phyloP scores from a whole-genome alignment of 2,329 filamentous ascomycete species.

The Rhynchosporium graminicola region DNA sequence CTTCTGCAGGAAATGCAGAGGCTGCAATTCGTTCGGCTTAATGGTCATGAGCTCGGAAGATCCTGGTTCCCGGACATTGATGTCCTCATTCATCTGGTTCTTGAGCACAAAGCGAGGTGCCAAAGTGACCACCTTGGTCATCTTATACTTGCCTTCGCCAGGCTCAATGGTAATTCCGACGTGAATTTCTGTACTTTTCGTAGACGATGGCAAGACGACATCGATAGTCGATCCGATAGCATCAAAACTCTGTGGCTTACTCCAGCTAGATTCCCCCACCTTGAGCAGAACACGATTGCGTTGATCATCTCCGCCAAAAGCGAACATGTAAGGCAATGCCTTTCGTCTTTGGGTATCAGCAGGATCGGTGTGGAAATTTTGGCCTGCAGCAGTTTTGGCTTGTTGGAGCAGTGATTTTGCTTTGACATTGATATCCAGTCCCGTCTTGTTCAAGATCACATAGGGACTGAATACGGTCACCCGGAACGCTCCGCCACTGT shows the following conservation, averaged over 20 bases:
- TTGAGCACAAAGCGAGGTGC: constrained; percentile 91
- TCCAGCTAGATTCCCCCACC: constrained; percentile 90
- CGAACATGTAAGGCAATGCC: constrained; percentile 93
- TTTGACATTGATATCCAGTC: constrained; percentile 81
- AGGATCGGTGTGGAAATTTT: constrained; percentile 59
- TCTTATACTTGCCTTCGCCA: constrained; percentile 95
- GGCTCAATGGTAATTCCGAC: constrained; percentile 85
- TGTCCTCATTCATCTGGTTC: constrained; percentile 86
- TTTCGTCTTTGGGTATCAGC: constrained; percentile 61
- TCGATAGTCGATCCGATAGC: constrained; percentile 93
- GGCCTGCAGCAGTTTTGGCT: constrained; percentile 79
- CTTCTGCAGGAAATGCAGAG: constrained; percentile 87
- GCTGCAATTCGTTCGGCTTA: constrained; percentile 75
- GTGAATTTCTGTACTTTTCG: constrained; percentile 77
- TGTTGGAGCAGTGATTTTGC: constrained; percentile 87
- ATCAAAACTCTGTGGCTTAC: constrained; percentile 96
- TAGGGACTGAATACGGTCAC: constrained; percentile 95
- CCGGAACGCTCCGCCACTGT: constrained; percentile 94
- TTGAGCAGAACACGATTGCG: constrained; percentile 88
- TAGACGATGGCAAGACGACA: constrained; percentile 75
- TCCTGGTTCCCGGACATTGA: constrained; percentile 88
- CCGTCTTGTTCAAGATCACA: constrained; percentile 92
- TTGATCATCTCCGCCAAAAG: constrained; percentile 83
- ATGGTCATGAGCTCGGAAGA: constrained; percentile 83
- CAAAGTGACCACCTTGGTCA: constrained; percentile 93